phyloP scores from a whole-genome alignment of 1,139 yeast species.

The Blastobotrys indianensis region DNA sequence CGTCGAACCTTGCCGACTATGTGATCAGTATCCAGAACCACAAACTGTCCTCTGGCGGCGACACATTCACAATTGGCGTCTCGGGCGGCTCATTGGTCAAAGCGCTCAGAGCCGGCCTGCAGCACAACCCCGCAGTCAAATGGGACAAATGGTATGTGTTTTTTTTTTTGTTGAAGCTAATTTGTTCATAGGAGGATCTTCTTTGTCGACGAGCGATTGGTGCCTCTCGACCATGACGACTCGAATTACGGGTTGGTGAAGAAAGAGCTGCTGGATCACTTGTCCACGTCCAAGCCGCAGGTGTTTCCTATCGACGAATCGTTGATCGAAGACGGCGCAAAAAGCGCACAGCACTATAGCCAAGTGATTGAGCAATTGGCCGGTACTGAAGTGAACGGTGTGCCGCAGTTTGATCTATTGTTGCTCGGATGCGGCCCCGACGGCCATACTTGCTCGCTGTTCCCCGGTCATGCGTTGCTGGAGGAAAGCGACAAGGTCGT shows the following conservation, averaged over 20 bases:
- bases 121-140: slow-evolving; percentile 49
- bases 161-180: no score
- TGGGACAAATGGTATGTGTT: slow-evolving; percentile 53
- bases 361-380: slow-evolving; percentile 39
- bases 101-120: slow-evolving; percentile 63
- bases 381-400: slow-evolving; percentile 19
- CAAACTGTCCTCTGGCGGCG: slow-evolving; percentile 37
- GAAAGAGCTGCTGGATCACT: slow-evolving; percentile 45
- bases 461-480: slow-evolving; percentile 44
- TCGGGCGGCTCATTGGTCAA: slow-evolving; percentile 89
- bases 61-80: slow-evolving; percentile 63
- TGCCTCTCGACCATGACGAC: slow-evolving; percentile 59
- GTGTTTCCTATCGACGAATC: slow-evolving; percentile 48
- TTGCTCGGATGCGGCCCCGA: slow-evolving; percentile 76
- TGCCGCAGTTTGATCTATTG: slow-evolving; percentile 47
- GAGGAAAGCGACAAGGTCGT: slow-evolving; percentile 27
- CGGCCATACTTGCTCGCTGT: slow-evolving; percentile 74
- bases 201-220: slow-evolving; percentile 70
- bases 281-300: slow-evolving; percentile 36
- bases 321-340: slow-evolving; percentile 38
- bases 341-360: slow-evolving; percentile 50
- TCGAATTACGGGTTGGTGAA: slow-evolving; percentile 64
- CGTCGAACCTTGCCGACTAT: slow-evolving; percentile 79
- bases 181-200: slow-evolving; percentile 40
- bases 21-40: slow-evolving; percentile 74